phyloP scores from a whole-genome alignment of 306 rosid species.

The Inga laurina region DNA sequence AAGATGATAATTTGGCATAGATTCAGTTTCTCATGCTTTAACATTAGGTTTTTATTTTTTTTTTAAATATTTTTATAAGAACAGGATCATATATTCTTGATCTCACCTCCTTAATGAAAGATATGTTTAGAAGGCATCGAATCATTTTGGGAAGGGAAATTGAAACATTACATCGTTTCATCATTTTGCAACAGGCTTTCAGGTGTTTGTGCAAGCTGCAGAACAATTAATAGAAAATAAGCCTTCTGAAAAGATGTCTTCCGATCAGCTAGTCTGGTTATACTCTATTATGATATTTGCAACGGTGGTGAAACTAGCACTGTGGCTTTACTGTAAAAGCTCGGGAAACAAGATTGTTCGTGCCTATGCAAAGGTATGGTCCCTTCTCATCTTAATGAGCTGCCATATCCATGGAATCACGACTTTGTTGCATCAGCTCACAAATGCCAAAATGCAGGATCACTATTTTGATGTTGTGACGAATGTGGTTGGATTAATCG shows the following conservation, averaged over 20 bases:
- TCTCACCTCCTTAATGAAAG: background rate
- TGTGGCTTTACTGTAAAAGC: slow-evolving; percentile 88
- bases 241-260: slow-evolving; percentile 57
- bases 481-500: slow-evolving; percentile 78
- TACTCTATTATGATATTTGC: slow-evolving; percentile 79
- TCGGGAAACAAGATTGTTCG: slow-evolving; percentile 84
- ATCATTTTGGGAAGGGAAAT: background rate
- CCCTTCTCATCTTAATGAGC: slow-evolving; percentile 11
- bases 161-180: background rate
- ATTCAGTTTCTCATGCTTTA: background rate
- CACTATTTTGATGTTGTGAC: slow-evolving; percentile 96
- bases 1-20: slow-evolving; percentile 6
- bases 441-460: slow-evolving; percentile 66
- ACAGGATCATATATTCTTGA: background rate
- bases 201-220: slow-evolving; percentile 73
- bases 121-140: background rate
- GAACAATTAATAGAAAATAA: slow-evolving; percentile 55
- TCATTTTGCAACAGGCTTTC: slow-evolving; percentile 69
- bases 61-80: background rate
- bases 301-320: slow-evolving; percentile 70
- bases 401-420: slow-evolving; percentile 19
- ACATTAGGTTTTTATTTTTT: background rate
- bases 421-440: slow-evolving; percentile 9
- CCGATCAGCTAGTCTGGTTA: slow-evolving; percentile 67
- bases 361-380: slow-evolving; percentile 78